Conservation (phyloP, 2,329 filamentous ascomycete species). For the Hypoxylon sp. region DNA sequence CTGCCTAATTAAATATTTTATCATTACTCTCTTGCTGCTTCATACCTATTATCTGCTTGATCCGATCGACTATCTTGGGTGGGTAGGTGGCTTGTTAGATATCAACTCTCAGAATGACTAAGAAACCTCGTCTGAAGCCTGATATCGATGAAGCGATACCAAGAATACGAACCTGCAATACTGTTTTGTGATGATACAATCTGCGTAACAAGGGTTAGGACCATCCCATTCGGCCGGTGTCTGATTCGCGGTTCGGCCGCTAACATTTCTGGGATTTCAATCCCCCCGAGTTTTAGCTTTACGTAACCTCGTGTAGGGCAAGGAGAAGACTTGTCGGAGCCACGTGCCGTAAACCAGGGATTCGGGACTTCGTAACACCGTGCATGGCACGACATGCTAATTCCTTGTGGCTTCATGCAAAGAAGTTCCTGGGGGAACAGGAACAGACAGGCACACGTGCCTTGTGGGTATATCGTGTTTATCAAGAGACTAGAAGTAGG, state of each 20-base stretch:
- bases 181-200: not conserved
- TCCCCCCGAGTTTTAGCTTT: constrained; percentile 18
- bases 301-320: constrained; percentile 19
- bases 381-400: not conserved
- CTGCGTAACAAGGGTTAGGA: constrained; percentile 11
- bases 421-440: not conserved
- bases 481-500: not conserved
- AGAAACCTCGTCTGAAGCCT: not conserved
- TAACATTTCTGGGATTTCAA: constrained; percentile 8
- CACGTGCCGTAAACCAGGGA: constrained; percentile 23
- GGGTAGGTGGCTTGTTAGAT: no score
- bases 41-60: not conserved
- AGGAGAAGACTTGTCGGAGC: not conserved
- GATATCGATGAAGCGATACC: not conserved
- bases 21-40: not conserved
- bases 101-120: not conserved
- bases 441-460: constrained; percentile 7
- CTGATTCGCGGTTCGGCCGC: constrained; percentile 14
- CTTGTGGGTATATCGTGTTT: constrained; percentile 18
- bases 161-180: constrained; percentile 7
- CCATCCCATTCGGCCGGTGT: constrained; percentile 7
- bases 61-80: not conserved
- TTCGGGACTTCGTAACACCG: not conserved
- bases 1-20: not conserved
- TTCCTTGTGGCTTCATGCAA: constrained; percentile 4